Base-by-base conservation (phyloP, 73 alveolate species). In the Diophrys sp. region DNA sequence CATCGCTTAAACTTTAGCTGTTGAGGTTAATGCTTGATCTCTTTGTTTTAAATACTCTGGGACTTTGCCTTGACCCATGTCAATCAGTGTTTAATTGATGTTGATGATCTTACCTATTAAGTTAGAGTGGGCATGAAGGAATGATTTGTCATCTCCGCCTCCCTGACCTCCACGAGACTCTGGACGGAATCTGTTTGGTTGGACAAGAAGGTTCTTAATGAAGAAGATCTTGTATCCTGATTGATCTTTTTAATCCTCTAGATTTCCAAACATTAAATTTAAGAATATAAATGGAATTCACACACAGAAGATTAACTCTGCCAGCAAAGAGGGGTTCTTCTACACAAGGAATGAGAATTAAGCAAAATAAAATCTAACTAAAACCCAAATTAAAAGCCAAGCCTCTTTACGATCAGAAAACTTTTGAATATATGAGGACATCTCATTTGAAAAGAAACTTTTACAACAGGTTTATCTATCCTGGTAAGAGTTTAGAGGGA, bases 131-230 rank as follows among this genome's bases (percentile, higher is more conserved):
- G 91, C 94, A 75, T 93, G 97, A 44, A 89, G 87, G 81, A 66
- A 94, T 74, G 94, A 79, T 26, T 83, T 77, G 80, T 90, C 97
- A 25, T 90, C 95, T 29, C 91, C 90, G 57, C 89, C 88, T 33
- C 96, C 87, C 73, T 87, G 80, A 1, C 93, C 93, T 31, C 98
- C 96, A 18, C 91, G 30, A 77, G 93, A 83, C 70, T 94, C 98
- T 31, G 98, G 99, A 54, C 99, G 74, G 79, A 95, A 97, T 23
- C 98, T 70, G 87, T 94, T 97, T 23, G 99, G 99, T 14, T 98
- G 93, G 31, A 97, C 98, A 53, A 94, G 74, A 70, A 97, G 73
- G 76, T 79, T 89, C 68, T 94, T 87, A 72, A 95, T 44, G 87
- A 97, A 97, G 91, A 97, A 93, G 85, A 83, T 87, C 33, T 85